Conservation (phyloP, 2,329 filamentous ascomycete genomes). For the Colletotrichum agaves region DNA sequence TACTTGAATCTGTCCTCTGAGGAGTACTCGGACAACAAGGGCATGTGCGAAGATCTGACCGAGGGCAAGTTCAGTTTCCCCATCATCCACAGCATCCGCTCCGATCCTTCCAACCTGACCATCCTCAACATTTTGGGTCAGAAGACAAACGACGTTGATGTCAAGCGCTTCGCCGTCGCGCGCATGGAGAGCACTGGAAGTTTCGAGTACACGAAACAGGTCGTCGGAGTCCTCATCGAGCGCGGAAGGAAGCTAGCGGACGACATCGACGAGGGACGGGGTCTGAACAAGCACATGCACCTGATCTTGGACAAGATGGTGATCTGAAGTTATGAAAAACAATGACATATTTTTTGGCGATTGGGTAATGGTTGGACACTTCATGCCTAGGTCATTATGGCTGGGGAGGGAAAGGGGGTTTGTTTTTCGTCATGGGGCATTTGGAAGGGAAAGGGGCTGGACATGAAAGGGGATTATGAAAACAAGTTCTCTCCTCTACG, state of each 20-base stretch:
- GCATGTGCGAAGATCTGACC: constrained; percentile 92
- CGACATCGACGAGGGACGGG: constrained; percentile 70
- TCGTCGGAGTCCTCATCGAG: constrained; percentile 71
- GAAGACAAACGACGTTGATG: constrained; percentile 84
- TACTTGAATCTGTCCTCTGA: constrained; percentile 84
- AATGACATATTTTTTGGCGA: background rate
- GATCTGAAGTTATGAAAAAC: constrained; percentile 35
- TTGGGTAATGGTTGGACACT: background rate
- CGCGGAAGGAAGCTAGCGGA: constrained; percentile 72
- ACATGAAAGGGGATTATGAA: background rate
- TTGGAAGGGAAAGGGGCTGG: background rate
- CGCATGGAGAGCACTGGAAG: constrained; percentile 93
- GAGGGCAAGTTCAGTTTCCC: constrained; percentile 98
- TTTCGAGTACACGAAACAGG: constrained; percentile 84
- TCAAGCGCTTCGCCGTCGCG: constrained; percentile 89
- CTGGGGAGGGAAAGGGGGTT: no score
- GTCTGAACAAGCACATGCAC: constrained; percentile 67
- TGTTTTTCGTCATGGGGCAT: background rate
- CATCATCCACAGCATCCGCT: constrained; percentile 90
- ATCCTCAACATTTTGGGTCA: constrained; percentile 94
- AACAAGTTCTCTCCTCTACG: no score
- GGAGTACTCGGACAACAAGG: constrained; percentile 90
- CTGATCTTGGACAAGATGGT: constrained; percentile 76
- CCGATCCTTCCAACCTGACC: constrained; percentile 78
- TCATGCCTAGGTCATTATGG: constrained; percentile 3